phyloP scores from a whole-genome alignment of 169 alveolate genomes.

The Blepharisma undulans region DNA sequence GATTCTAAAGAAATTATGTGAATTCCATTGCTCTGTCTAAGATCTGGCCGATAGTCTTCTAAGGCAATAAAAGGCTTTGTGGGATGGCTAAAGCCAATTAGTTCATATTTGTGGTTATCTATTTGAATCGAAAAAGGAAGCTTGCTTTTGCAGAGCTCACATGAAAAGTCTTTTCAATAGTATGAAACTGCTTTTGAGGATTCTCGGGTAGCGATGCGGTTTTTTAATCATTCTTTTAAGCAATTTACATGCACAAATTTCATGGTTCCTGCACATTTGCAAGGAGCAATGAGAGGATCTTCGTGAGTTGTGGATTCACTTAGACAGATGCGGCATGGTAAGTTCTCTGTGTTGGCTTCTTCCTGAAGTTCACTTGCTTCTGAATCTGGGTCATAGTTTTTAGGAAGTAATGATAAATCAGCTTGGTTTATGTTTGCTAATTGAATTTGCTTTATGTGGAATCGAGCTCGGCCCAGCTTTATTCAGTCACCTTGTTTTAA shows the following conservation, averaged over 20 bases:
- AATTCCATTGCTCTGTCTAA: background rate
- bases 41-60: background rate
- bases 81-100: background rate
- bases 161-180: constrained; percentile 39
- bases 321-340: constrained; percentile 37
- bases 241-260: constrained; percentile 94
- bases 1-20: background rate
- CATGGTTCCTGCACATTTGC: constrained; percentile 93
- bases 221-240: constrained; percentile 86
- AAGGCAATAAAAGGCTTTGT: background rate
- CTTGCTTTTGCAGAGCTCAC: constrained; percentile 88
- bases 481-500: constrained; percentile 61
- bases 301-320: constrained; percentile 45
- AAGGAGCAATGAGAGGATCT: constrained; percentile 90
- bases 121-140: constrained; percentile 64
- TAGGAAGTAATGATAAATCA: background rate
- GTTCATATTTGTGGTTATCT: background rate
- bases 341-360: background rate
- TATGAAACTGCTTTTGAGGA: background rate
- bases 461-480: constrained; percentile 62
- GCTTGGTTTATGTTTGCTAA: background rate
- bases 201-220: background rate
- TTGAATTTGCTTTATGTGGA: constrained; percentile 60
- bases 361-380: background rate
- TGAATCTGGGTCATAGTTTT: background rate